Conservation (phyloP, 1,284 basidiomycete genomes). For the Gymnopus androsaceus region DNA sequence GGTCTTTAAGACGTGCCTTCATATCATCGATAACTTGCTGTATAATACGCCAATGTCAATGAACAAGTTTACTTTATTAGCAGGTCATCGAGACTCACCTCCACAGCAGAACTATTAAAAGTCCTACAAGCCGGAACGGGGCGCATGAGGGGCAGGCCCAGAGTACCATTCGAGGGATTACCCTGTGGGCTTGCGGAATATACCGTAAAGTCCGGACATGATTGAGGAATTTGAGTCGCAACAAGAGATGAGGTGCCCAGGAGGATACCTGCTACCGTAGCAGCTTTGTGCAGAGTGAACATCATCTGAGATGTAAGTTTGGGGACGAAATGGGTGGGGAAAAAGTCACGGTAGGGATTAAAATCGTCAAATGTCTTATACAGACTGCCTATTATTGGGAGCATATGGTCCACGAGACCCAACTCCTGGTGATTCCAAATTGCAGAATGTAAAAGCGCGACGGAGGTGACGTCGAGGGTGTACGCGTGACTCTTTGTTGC, state of each 20-base stretch:
- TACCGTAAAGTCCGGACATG: slow-evolving; percentile 64
- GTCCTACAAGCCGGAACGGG: slow-evolving; percentile 67
- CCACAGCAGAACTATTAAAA: slow-evolving; percentile 72
- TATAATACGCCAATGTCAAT: neutral
- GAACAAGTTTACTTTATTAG: neutral
- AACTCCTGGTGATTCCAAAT: no score
- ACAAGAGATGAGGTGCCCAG: slow-evolving; percentile 27
- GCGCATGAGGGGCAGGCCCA: slow-evolving; percentile 71
- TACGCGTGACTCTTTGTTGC: no score
- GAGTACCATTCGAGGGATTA: slow-evolving; percentile 55
- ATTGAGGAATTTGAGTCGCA: no score
- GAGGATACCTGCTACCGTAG: slow-evolving; percentile 29
- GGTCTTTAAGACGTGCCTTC: slow-evolving; percentile 68
- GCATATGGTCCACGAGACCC: no score
- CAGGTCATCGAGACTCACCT: slow-evolving; percentile 41
- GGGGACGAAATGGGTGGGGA: slow-evolving; percentile 1
- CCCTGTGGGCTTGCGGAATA: slow-evolving; percentile 67
- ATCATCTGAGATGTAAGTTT: slow-evolving; percentile 27
- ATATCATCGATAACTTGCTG: slow-evolving; percentile 71
- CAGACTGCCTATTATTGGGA: no score
- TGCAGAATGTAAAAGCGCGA: no score
- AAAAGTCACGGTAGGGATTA: no score
- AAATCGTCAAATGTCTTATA: no score
- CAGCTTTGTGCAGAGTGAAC: slow-evolving; percentile 23
- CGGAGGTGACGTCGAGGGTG: no score